Conservation (phyloP, 2,329 filamentous ascomycete genomes). For the Colletotrichum euphorbiae region DNA sequence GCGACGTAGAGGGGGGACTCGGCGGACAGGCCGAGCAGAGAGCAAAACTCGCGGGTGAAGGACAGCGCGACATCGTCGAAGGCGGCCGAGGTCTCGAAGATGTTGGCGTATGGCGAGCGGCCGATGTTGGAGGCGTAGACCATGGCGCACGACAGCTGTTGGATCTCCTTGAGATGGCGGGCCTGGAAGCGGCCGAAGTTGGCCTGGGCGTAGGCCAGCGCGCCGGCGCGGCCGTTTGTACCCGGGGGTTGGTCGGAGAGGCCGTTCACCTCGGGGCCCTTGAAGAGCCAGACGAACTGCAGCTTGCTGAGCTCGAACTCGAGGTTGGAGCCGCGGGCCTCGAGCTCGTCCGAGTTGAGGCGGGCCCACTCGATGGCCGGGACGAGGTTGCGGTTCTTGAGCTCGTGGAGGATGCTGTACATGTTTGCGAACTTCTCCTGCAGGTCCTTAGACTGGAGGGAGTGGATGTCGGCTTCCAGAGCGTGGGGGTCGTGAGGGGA, state of each 20-base stretch:
- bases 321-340: constrained; percentile 87
- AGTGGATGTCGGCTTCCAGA: constrained; percentile 59
- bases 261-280: constrained; percentile 67
- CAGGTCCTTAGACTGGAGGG: constrained; percentile 74
- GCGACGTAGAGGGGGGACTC: constrained; percentile 94
- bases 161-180: constrained; percentile 82
- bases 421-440: constrained; percentile 86
- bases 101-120: constrained; percentile 80
- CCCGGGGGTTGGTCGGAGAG: constrained; percentile 60
- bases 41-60: constrained; percentile 96
- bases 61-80: constrained; percentile 88
- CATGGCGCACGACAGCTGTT: constrained; percentile 84
- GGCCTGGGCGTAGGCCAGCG: constrained; percentile 79
- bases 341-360: constrained; percentile 75
- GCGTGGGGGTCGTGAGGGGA: constrained; percentile 26
- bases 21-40: constrained; percentile 86
- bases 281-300: constrained; percentile 90
- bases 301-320: constrained; percentile 94
- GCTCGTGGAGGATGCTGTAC: constrained; percentile 86
- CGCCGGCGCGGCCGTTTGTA: constrained; percentile 68
- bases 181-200: constrained; percentile 81
- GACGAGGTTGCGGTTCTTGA: constrained; percentile 79
- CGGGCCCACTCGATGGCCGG: constrained; percentile 92
- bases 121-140: constrained; percentile 80
- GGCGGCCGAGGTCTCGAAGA: constrained; percentile 80